Percentiles rank a stretch among this genome's conserved stretches.
Conservation (phyloP, 2,329 filamentous ascomycete species). For the Epichloe brachyelytri region DNA sequence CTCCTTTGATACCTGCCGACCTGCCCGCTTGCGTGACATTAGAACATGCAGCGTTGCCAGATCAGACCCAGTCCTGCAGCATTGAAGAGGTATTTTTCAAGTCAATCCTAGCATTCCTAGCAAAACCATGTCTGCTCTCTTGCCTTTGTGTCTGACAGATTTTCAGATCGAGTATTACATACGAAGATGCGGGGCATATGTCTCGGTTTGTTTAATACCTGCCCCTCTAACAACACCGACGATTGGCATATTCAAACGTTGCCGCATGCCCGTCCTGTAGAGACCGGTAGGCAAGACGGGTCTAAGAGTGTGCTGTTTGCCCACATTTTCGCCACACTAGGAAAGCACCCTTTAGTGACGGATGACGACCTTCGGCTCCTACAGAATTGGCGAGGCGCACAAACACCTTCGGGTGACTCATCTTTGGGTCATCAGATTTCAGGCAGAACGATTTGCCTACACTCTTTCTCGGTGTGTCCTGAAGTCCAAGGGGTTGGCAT, state of each 20-base stretch:
- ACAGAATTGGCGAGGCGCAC: slow-evolving; percentile 46
- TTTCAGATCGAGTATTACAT: slow-evolving; percentile 14
- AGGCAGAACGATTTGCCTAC: slow-evolving; percentile 65
- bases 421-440: slow-evolving; percentile 52
- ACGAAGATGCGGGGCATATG: slow-evolving; percentile 44
- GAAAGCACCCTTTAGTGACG: slow-evolving; percentile 42
- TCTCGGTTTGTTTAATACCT: slow-evolving; percentile 66
- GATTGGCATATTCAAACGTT: slow-evolving; percentile 38
- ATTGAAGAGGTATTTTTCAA: slow-evolving; percentile 36
- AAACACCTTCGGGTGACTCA: slow-evolving; percentile 26
- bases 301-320: slow-evolving; percentile 51
- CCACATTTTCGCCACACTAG: slow-evolving; percentile 66
- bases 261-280: slow-evolving; percentile 38
- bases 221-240: slow-evolving; percentile 31
- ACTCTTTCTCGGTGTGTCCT: slow-evolving; percentile 70
- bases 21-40: slow-evolving; percentile 36
- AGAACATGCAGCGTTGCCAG: slow-evolving; percentile 35
- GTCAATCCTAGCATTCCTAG: not conserved
- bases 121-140: not conserved
- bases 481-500: slow-evolving; percentile 62
- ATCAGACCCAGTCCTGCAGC: slow-evolving; percentile 31
- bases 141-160: not conserved
- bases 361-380: slow-evolving; percentile 57
- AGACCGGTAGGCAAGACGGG: slow-evolving; percentile 27
- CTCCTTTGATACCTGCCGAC: slow-evolving; percentile 55